Base-by-base conservation (phyloP, 768 basidiomycete genomes). In the Pisolithus albus region DNA sequence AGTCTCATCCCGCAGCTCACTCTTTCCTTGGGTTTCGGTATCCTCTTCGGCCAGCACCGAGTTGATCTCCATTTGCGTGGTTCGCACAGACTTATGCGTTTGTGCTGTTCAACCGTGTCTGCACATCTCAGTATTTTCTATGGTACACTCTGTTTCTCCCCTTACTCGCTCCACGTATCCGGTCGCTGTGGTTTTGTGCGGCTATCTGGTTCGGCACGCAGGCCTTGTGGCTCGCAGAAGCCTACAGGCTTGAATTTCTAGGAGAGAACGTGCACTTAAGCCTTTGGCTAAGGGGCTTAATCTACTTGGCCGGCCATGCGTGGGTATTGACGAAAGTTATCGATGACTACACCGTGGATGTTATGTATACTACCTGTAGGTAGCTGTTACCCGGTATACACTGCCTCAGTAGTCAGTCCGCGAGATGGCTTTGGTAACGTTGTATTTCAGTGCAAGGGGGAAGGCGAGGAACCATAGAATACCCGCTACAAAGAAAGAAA, bases 61-160 rank as follows among this genome's bases (percentile, higher is more conserved):
- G 66, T 72, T 15, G 81, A 92, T 59, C 72, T 97, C 75, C 82
- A 7, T 86, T 93, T 56, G 76, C 87, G 3, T 95, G 90, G 89
- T 92, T 96, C 63, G 76, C 94, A 11, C 94, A 97, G 68, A 98
- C 96, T 2, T 78, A 78, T 36, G 71, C 79, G 0, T 98, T 99
- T 61, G 94, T 97, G n/a, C 70, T 92, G 7, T 95, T 98, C 73
- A 99, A 98, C 67, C 94, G 95, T 68, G 96, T 99, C 47, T 96
- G 94, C 78, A 99, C 96, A 0, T 96, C 93, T 0, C 68, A 98
- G 88, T 99, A 99, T 67, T 99, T 98, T 70, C 75, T 95, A 37
- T 99, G 96, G 96, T 97, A 93, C 64, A 81, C 92, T 13, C 81
- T 92, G 46, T 81, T 98, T 54, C 69, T 98, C 0, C 93, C 95